phyloP scores from a whole-genome alignment of 2,329 filamentous ascomycete genomes.

The Tolypocladium endophyticum region DNA sequence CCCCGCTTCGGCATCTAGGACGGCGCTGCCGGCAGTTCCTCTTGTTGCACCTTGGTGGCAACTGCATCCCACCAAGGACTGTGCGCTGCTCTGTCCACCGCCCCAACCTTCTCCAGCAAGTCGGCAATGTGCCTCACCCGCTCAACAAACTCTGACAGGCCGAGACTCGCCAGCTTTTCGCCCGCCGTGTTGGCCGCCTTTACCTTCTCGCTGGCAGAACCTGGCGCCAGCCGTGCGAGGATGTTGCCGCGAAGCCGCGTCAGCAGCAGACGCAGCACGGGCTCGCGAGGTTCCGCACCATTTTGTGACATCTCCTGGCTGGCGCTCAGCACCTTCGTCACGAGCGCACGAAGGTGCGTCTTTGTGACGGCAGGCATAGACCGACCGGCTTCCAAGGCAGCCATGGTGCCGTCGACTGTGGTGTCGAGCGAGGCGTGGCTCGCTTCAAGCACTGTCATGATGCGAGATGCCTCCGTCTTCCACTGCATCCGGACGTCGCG shows the following conservation, averaged over 20 bases:
- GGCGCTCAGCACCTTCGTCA: constrained; percentile 44
- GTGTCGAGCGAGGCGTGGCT: constrained; percentile 38
- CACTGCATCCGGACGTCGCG: constrained; percentile 68
- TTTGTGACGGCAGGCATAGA: constrained; percentile 57
- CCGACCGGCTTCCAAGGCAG: constrained; percentile 49
- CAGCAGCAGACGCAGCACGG: constrained; percentile 55
- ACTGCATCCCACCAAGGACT: constrained; percentile 61
- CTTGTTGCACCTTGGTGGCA: constrained; percentile 42
- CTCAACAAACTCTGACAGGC: constrained; percentile 63
- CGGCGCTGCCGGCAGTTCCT: constrained; percentile 18
- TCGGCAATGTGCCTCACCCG: constrained; percentile 61
- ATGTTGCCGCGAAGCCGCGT: constrained; percentile 58
- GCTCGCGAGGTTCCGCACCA: constrained; percentile 37
- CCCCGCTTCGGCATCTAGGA: not conserved
- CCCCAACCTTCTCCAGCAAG: constrained; percentile 51
- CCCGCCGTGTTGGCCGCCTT: constrained; percentile 57
- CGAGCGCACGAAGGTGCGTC: constrained; percentile 45
- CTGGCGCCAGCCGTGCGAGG: constrained; percentile 51
- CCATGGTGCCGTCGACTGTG: constrained; percentile 50
- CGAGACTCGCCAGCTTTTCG: constrained; percentile 58
- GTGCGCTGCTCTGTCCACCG: constrained; percentile 59
- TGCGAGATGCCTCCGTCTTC: constrained; percentile 63
- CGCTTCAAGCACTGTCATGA: constrained; percentile 57
- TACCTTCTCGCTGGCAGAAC: constrained; percentile 59
- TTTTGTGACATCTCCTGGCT: constrained; percentile 32